Conservation (phyloP, 1,284 basidiomycete species). For the Amylostereum areolatum region DNA sequence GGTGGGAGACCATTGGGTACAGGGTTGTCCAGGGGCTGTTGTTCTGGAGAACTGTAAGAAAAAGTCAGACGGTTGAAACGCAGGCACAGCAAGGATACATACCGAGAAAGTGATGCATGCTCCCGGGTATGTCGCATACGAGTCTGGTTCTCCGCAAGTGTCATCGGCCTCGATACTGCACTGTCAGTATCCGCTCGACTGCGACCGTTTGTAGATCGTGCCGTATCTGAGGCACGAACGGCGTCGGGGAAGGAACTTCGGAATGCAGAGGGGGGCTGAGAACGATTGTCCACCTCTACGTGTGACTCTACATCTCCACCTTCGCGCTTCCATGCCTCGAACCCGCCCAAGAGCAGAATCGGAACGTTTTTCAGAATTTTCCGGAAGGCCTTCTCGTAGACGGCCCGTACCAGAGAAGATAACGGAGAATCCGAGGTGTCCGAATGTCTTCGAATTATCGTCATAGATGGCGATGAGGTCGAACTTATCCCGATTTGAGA, state of each 20-base stretch:
- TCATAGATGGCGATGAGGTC: constrained; percentile 93
- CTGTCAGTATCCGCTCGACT: neutral
- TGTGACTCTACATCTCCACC: constrained; percentile 36
- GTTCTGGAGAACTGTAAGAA: too few relatives aligned
- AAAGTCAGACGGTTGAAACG: too few relatives aligned
- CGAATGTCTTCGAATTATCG: constrained; percentile 56
- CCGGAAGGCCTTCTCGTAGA: constrained; percentile 68
- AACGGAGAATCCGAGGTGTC: constrained; percentile 42
- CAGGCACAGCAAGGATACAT: too few relatives aligned
- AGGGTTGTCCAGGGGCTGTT: neutral
- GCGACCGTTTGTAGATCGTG: neutral
- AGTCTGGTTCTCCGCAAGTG: constrained; percentile 1
- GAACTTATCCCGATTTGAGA: constrained; percentile 79
- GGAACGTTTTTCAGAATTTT: constrained; percentile 77
- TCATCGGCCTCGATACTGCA: neutral
- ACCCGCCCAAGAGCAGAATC: constrained; percentile 81
- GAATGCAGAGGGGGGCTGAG: neutral
- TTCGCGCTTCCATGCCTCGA: constrained; percentile 76
- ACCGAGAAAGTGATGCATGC: too few relatives aligned
- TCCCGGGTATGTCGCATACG: neutral
- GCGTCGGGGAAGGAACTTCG: neutral
- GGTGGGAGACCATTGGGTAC: constrained; percentile 8
- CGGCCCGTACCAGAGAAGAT: constrained; percentile 57
- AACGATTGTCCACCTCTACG: too few relatives aligned
- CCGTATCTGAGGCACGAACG: neutral